Evolutionary conservation across 257 asterid genomes (phyloP), one percentile per base, ranked within the genome.

Genomic region (Ligustrum vulgare): DNA sequence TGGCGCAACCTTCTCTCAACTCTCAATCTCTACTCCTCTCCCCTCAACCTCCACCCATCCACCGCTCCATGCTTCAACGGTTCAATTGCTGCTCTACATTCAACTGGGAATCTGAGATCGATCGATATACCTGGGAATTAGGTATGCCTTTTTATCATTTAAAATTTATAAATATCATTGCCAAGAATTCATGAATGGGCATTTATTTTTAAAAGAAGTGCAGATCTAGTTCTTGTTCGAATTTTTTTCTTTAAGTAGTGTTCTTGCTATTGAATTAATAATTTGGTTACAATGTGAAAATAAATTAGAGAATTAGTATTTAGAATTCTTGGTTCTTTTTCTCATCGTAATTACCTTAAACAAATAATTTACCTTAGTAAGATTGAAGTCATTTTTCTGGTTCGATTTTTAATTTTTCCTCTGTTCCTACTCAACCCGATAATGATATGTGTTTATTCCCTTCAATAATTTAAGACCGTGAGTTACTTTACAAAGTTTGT

Each of bases 141-240:
- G 83, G 86, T 80, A 63, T 58, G 77, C 3, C 1, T 28, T 28
- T 28, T 28, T 28, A 28, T 28, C 31, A 28, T 28, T 64, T 0
- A 8, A 13, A 15, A 12, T 51, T 54, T 72, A 39, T 47, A 12
- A 28, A 36, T 81, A 71, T 69, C 12, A 60, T 37, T 32, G 70
- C 23, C 70, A 60, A 70, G 78, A 78, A 79, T 79, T 71, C 60
- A 43, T 73, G 6, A 60, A 43, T 58, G 75, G 75, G 43, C 12
- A 41, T 54, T 72, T n/a, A 67, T 54, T 39, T 11, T 74, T 67
- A 25, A 71, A 35, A 28, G 22, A 8, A 60, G 0, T 72, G 10
- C 79, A 73, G 80, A 79, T 81, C 78, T 79, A 77, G 13, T 32
- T 32, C 25, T 56, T 63, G 16, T 28, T 74, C 51, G 36, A 31